Conservation (phyloP, 2,329 filamentous ascomycete genomes). For the Blumeria graminis region DNA sequence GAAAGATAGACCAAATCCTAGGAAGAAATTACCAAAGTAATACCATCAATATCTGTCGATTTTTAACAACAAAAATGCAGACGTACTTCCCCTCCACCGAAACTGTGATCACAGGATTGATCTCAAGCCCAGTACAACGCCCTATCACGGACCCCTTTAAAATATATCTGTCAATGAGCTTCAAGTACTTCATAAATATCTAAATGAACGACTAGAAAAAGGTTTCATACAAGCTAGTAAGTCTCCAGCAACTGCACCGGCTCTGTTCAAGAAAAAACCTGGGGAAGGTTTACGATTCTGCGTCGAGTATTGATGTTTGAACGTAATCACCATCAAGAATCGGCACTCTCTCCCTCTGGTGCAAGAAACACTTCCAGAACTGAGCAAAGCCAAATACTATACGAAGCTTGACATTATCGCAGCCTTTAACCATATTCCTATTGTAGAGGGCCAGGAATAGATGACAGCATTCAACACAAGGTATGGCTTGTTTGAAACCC, state of each 20-base stretch:
- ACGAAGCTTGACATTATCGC: slow-evolving; percentile 3
- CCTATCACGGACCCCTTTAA: too few species aligned
- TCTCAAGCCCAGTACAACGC: too few species aligned
- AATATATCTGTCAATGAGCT: too few species aligned
- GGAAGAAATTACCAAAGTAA: too few species aligned
- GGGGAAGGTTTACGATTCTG: not conserved
- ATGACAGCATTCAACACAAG: slow-evolving; percentile 5
- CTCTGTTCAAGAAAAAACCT: not conserved
- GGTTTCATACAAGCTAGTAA: not conserved
- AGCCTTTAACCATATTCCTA: slow-evolving; percentile 4
- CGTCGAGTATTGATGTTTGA: not conserved
- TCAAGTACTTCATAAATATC: not conserved
- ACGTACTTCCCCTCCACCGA: too few species aligned
- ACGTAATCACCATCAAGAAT: not conserved
- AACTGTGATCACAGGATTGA: too few species aligned
- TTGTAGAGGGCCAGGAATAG: slow-evolving; percentile 6
- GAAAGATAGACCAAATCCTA: too few species aligned
- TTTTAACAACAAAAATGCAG: too few species aligned
- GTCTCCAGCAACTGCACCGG: not conserved
- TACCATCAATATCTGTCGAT: too few species aligned
- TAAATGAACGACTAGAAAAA: not conserved
- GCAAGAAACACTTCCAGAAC: not conserved
- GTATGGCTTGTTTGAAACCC: not conserved
- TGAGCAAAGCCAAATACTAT: not conserved
- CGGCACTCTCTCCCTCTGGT: slow-evolving; percentile 1